Conservation (phyloP, 2,329 filamentous ascomycete species). For the Scytalidium sp. region DNA sequence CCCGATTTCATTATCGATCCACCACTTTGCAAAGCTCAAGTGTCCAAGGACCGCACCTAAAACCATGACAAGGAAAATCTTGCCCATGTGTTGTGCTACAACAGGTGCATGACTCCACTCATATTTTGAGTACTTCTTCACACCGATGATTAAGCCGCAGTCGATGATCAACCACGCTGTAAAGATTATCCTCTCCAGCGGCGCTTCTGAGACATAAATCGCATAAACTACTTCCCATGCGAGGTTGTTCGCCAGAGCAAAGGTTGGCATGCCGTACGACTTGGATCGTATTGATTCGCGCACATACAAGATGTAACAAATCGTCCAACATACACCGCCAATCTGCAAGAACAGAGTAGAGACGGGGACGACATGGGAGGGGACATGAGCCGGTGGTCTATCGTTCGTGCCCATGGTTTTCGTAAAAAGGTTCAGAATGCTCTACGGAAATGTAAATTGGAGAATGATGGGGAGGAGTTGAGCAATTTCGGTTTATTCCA, state of each 20-base stretch:
- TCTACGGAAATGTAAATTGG: no score
- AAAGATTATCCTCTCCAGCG: constrained; percentile 42
- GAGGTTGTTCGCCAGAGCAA: constrained; percentile 47
- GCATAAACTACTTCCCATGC: constrained; percentile 50
- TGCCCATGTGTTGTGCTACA: constrained; percentile 37
- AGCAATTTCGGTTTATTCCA: no score
- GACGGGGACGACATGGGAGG: constrained; percentile 9
- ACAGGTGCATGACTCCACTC: constrained; percentile 41
- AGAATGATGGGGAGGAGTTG: no score
- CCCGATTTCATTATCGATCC: constrained; percentile 45
- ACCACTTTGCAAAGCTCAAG: constrained; percentile 44
- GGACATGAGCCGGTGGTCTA: constrained; percentile 14
- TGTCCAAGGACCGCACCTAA: constrained; percentile 35
- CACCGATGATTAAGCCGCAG: constrained; percentile 42
- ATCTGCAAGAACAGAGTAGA: constrained; percentile 14
- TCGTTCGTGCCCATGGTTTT: constrained; percentile 23
- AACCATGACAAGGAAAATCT: constrained; percentile 34
- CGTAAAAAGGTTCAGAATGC: no score
- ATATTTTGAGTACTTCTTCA: constrained; percentile 38
- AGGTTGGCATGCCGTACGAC: constrained; percentile 47
- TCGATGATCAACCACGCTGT: constrained; percentile 47
- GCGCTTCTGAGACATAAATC: constrained; percentile 41
- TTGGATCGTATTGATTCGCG: constrained; percentile 41
- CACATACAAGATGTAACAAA: constrained; percentile 44
- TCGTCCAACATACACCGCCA: constrained; percentile 20